Evolutionary conservation across 2,329 filamentous ascomycete genomes (phyloP).

Genomic region (Diaporthe capsici): DNA sequence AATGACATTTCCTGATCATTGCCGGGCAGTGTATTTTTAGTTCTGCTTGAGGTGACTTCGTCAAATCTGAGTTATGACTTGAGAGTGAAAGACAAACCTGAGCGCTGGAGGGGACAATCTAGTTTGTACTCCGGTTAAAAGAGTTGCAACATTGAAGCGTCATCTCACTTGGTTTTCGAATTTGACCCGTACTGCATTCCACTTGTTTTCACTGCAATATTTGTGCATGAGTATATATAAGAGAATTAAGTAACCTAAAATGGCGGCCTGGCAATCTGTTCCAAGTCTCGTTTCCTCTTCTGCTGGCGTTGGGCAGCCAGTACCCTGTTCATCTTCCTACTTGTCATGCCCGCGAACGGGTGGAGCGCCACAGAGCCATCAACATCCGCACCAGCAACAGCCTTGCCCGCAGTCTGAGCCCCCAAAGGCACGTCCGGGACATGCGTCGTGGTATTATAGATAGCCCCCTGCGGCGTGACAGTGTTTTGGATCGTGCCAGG

Average conservation of each 20-base stretch:
- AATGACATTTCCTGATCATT: too few relatives aligned
- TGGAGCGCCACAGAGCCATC: conserved; percentile 1
- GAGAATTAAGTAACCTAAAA: neutral
- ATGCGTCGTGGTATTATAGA: conserved; percentile 8
- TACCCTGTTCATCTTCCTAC: conserved; percentile 21
- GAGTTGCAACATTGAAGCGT: too few relatives aligned
- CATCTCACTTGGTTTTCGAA: too few relatives aligned
- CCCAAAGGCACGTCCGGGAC: neutral
- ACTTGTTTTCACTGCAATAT: neutral
- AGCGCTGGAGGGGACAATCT: too few relatives aligned
- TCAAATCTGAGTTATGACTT: too few relatives aligned
- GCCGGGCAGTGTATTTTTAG: too few relatives aligned
- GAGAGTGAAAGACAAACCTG: too few relatives aligned
- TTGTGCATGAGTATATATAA: neutral
- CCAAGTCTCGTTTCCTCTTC: conserved; percentile 12
- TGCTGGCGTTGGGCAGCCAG: conserved; percentile 17
- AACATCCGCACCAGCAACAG: neutral
- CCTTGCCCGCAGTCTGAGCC: conserved; percentile 3
- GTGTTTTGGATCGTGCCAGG: conserved; percentile 1
- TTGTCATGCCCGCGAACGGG: conserved; percentile 11
- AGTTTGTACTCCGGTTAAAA: too few relatives aligned
- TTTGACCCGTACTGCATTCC: too few relatives aligned
- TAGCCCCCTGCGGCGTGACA: conserved; percentile 15
- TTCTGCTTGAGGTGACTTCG: too few relatives aligned
- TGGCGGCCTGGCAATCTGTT: neutral